A percentile compares a stretch with the other conserved stretches of the same genome.
Conservation (phyloP, 805 yeast species). For the Ogataea trehaloabstinens region DNA sequence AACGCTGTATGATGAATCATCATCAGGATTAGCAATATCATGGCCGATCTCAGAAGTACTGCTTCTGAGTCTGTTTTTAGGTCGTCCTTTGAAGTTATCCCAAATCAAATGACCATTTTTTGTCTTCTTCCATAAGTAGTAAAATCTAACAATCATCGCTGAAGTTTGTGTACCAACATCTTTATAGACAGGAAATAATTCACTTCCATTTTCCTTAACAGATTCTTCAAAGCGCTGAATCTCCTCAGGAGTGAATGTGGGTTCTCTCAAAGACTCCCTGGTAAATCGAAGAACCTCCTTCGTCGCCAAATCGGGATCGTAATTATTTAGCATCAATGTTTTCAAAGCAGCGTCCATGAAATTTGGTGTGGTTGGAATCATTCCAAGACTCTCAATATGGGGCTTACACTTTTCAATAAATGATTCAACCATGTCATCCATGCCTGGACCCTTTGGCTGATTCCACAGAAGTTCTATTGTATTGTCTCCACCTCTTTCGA, state of each 20-base stretch:
- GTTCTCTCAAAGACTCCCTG: conserved; percentile 65
- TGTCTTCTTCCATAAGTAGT: conserved; percentile 91
- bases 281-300: conserved; percentile 45
- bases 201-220: conserved; percentile 71
- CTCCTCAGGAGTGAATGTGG: conserved; percentile 68
- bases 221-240: conserved; percentile 69
- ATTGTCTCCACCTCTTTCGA: conserved; percentile 78
- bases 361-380: conserved; percentile 70
- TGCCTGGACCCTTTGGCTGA: conserved; percentile 32
- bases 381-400: conserved; percentile 51
- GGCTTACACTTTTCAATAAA: conserved; percentile 57
- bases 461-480: conserved; percentile 70
- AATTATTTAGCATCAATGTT: conserved; percentile 49
- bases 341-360: conserved; percentile 73
- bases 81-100: conserved; percentile 77
- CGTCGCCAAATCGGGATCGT: conserved; percentile 51
- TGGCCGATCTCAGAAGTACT: conserved; percentile 42
- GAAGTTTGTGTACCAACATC: conserved; percentile 71
- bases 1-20: conserved; percentile 68
- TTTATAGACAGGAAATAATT: conserved; percentile 68
- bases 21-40: conserved; percentile 49
- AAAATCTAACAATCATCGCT: conserved; percentile 80
- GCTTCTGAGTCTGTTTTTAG: conserved; percentile 52
- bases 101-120: conserved; percentile 70
- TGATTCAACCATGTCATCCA: conserved; percentile 33